Conservation (phyloP, 179 eudicot genomes). For the Amaranthus tricolor region DNA sequence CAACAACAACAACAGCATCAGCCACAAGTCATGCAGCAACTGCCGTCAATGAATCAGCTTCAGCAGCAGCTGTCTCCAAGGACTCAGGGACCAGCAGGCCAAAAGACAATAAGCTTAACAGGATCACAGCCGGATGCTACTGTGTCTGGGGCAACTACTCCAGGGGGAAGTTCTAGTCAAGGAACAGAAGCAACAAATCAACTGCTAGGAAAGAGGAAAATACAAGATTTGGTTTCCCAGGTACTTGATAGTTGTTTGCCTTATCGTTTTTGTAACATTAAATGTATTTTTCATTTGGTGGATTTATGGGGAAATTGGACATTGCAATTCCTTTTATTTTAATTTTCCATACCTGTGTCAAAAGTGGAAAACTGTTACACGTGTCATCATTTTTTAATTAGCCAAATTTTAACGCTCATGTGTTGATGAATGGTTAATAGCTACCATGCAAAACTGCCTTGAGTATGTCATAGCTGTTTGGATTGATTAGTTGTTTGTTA, state of each 20-base stretch:
- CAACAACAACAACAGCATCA: conserved; percentile 36
- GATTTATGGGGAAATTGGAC: background rate
- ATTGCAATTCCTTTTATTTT: background rate
- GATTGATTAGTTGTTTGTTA: background rate
- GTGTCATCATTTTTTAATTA: background rate
- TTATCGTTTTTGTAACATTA: background rate
- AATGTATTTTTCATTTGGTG: background rate
- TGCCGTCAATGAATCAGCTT: conserved; percentile 33
- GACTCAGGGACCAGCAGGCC: conserved; percentile 61
- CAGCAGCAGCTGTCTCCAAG: conserved; percentile 70
- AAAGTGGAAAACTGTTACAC: background rate
- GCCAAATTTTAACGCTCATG: background rate
- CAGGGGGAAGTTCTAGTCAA: conserved; percentile 91
- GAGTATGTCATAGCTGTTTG: background rate
- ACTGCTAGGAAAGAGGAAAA: conserved; percentile 82
- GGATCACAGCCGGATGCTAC: conserved; percentile 97
- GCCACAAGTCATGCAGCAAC: conserved; percentile 36
- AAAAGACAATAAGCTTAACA: conserved; percentile 77
- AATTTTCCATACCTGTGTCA: conserved; percentile 6
- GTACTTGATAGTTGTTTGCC: conserved; percentile 33
- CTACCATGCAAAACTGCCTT: background rate
- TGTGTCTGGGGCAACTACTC: conserved; percentile 74
- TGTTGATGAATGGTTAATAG: background rate
- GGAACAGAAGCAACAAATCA: conserved; percentile 94
- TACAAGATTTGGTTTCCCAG: conserved; percentile 94